Conservation (phyloP, 331 rosid species). For the Acacia pycnantha region DNA sequence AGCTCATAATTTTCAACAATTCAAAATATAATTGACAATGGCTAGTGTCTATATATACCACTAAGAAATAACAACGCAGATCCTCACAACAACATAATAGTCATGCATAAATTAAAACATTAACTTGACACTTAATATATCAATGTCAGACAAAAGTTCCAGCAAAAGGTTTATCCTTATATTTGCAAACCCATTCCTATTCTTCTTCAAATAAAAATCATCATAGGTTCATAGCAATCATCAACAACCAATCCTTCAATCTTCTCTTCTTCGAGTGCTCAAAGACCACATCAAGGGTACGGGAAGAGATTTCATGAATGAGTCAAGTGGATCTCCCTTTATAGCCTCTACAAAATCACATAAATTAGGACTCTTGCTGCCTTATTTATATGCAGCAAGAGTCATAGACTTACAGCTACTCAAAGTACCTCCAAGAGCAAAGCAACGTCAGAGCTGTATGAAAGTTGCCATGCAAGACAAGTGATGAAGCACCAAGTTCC, state of each 20-base stretch:
- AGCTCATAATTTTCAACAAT: not conserved
- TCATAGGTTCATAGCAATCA: not conserved
- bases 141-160: not conserved
- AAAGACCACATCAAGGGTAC: not conserved
- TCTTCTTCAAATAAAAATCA: not conserved
- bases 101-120: not conserved
- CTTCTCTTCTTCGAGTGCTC: not conserved
- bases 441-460: not conserved
- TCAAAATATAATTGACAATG: not conserved
- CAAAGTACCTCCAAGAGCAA: not conserved
- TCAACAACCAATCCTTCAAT: not conserved
- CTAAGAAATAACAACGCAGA: not conserved
- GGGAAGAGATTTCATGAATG: not conserved
- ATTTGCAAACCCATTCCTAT: not conserved
- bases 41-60: not conserved
- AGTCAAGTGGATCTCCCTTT: not conserved
- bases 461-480: not conserved
- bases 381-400: not conserved
- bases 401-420: not conserved
- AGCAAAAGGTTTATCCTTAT: too few relatives aligned
- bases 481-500: not conserved
- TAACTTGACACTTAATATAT: not conserved
- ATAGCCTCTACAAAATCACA: not conserved
- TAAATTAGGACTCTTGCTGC: not conserved
- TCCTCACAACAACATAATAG: not conserved